Conservation (phyloP, 2,329 filamentous ascomycete genomes). For the Talaromyces islandicus region DNA sequence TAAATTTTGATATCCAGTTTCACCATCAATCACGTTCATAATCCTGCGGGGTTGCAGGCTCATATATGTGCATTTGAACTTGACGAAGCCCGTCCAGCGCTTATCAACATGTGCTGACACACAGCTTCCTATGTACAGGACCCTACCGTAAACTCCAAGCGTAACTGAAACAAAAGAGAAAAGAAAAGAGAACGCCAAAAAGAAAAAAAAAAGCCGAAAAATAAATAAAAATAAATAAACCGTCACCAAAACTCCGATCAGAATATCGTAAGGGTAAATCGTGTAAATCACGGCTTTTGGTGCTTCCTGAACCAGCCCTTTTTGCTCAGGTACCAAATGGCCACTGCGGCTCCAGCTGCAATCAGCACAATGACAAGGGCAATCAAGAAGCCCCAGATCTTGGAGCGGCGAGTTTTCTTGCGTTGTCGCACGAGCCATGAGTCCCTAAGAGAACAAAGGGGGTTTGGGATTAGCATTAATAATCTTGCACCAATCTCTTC, state of each 20-base stretch:
- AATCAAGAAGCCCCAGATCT: slow-evolving; percentile 36
- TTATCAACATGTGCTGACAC: slow-evolving; percentile 3
- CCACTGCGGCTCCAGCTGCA: slow-evolving; percentile 39
- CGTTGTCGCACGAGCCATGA: slow-evolving; percentile 50
- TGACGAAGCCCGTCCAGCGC: slow-evolving; percentile 4
- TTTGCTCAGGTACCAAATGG: slow-evolving; percentile 39
- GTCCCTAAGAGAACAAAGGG: slow-evolving; percentile 32
- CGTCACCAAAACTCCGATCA: background rate
- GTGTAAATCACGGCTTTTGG: background rate
- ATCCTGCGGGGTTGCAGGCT: background rate
- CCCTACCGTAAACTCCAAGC: background rate
- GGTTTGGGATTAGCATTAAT: too few species aligned
- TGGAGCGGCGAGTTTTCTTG: slow-evolving; percentile 43
- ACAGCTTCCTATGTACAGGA: slow-evolving; percentile 3
- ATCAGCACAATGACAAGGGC: slow-evolving; percentile 27
- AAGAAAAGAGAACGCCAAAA: too few species aligned
- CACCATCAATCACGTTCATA: background rate
- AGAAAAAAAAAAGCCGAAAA: background rate
- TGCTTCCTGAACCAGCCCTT: slow-evolving; percentile 25
- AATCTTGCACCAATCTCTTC: too few species aligned
- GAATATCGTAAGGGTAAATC: background rate
- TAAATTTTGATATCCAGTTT: slow-evolving; percentile 4
- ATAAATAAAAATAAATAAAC: background rate
- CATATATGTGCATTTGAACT: slow-evolving; percentile 7
- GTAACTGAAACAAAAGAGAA: too few species aligned